Conservation (phyloP, 148 eudicot genomes). For the Linanthus parryae region DNA sequence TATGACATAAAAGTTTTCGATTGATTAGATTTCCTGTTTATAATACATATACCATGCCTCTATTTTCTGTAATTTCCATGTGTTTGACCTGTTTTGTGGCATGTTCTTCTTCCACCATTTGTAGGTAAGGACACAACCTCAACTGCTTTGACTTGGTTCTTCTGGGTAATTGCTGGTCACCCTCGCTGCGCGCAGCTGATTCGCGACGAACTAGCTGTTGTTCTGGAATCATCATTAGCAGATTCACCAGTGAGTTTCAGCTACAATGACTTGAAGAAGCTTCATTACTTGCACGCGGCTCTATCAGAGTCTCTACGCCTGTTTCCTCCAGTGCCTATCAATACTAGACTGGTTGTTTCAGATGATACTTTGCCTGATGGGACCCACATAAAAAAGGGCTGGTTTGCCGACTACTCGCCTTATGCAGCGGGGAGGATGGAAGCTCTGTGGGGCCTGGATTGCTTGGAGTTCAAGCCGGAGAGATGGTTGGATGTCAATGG, state of each 20-base stretch:
- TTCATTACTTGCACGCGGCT: slow-evolving; percentile 33
- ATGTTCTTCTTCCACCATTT: not conserved
- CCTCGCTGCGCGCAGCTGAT: slow-evolving; percentile 20
- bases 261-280: slow-evolving; percentile 28
- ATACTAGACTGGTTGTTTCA: slow-evolving; percentile 19
- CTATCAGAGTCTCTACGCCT: slow-evolving; percentile 34
- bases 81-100: not conserved
- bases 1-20: not conserved
- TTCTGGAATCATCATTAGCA: not conserved
- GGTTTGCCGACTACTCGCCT: slow-evolving; percentile 32
- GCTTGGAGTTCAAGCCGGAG: slow-evolving; percentile 35
- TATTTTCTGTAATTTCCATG: not conserved
- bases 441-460: slow-evolving; percentile 34
- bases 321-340: slow-evolving; percentile 47
- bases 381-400: slow-evolving; percentile 25
- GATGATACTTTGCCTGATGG: slow-evolving; percentile 33
- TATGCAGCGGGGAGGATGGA: slow-evolving; percentile 45
- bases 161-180: slow-evolving; percentile 23
- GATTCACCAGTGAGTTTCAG: slow-evolving; percentile 7
- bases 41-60: not conserved
- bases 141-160: slow-evolving; percentile 30
- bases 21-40: not conserved
- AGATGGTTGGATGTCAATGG: slow-evolving; percentile 33
- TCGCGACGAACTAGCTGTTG: slow-evolving; percentile 19
- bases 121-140: slow-evolving; percentile 28